Evolutionary conservation across 164 flowering plant genomes (phyloP), one percentile per base, ranked within the genome.

Genomic region (Aristolochia fimbriata): DNA sequence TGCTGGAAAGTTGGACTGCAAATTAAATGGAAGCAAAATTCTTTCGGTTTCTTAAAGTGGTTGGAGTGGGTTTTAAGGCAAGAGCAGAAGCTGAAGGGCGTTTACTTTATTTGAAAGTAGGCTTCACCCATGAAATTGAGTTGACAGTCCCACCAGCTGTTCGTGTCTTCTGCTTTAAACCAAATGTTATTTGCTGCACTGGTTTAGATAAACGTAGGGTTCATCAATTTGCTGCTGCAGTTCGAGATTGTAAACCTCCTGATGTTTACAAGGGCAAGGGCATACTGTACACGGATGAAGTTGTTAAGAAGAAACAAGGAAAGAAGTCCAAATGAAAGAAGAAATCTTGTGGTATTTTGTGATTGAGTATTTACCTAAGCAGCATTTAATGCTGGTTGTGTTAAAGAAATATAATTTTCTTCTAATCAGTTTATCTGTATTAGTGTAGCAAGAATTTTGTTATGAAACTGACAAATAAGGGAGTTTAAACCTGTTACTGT

Each of bases 1-100:
- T 37, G 43, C 43, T 37, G 43, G 11, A 37, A 37, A 23, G 56
- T 22, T 13, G 30, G 30, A 22, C 23, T 20, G 30, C 23, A n/a
- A 27, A 22, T 30, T 30, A 17, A 62, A 83, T 85, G 91, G 92
- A 88, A 68, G 90, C 92, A 21, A 80, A 89, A 64, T 88, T 80
- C 76, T 87, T 88, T 70, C 85, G 87, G 23, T 83, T 88, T 65
- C 81, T 91, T 5, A 91, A 87, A 77, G 85, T 88, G 51, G 95
- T 91, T 22, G 95, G 96, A 17, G 87, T 87, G 43, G 98, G 96
- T 31, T 88, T 82, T n/a, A n/a, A n/a, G n/a, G 98, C 98, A 19
- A 82, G 91, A 66, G 95, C 89, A 10, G 95, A 91, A 75, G 69
- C 90, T 48, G 92, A 78, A 72, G 96, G 95, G 6, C 82, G 92